Base-by-base conservation (phyloP, 2,329 filamentous ascomycete species). In the Dactylella cylindrospora region DNA sequence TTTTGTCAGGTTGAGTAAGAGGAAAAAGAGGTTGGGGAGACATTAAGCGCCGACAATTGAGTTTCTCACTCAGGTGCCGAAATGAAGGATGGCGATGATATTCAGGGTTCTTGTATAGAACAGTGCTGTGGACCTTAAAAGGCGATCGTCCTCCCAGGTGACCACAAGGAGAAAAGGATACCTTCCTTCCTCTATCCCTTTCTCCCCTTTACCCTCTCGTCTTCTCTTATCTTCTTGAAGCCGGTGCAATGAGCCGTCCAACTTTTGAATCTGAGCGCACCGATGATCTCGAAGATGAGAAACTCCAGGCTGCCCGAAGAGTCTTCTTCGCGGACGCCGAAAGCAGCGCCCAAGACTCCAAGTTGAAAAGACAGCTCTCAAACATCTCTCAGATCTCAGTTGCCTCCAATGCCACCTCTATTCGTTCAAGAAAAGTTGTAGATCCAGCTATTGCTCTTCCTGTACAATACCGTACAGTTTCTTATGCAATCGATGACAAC, bases 381-480 rank as follows among this genome's bases (percentile, higher is more conserved):
- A 38, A 26, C 5, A 15, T 29, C 13, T 38, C 52, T 20, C 46
- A 31, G 8, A 19, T 26, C 5, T 40, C 49, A 19, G 35, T 20
- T 15, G 12, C 36, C 19, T 52, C 47, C 2, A 52, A 44, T 36
- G 44, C 44, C 17, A 41, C 47, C 15, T 62, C 57, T 17, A 44
- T 62, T 44, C 36, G 49, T 25, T 15, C 39, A 3, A 52, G 57
- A 20, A 44, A 43, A 26, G 45, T 44, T 41, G 38, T 62, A 7
- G 57, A 62, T 38, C 57, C 57, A 3, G 43, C 57, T 31, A 43
- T 62, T 31, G 49, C 44, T 3, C 31, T 62, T 31, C 57, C 57
- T 12, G 54, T 62, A 13, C 43, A 62, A 29, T 62, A 62, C 32
- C 57, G 57, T 20, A 49, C 35, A 12, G 57, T 62, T 28, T 62